Evolutionary conservation across 768 basidiomycete genomes (phyloP), one percentile per base, ranked within the genome.

Genomic region (Cystobasidiopsis lactophilus): DNA sequence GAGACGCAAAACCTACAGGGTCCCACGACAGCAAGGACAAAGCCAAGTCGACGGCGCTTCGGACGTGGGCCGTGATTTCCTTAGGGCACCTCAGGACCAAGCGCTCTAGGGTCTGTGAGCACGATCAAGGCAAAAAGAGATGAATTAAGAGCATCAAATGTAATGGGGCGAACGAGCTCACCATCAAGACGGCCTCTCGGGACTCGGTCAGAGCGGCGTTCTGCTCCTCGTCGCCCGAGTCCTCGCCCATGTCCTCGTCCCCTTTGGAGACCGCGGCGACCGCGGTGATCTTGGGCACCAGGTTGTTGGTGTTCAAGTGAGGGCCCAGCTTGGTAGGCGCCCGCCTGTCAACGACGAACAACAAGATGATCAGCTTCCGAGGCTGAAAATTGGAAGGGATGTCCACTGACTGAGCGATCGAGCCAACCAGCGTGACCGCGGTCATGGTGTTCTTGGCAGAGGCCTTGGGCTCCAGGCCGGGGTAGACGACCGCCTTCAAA

Each of bases 1-100:
- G 23, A 11, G 14, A 18, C 24, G 16, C 23, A 16, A n/a, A n/a
- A 47, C 45, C 7, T 29, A 47, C 45, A n/a, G 91, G 91, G 66
- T 98, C 93, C 63, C 85, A 82, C 64, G 85, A 89, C 69, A 98
- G 80, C 59, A 78, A 79, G 55, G 79, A 76, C 45, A 71, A 74
- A 3, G 81, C 85, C 26, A 74, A 70, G 54, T 80, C 77, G 16
- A 82, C 71, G 58, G 89, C 80, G 7, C 72, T 66, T 48, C 68
- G 68, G 31, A 91, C 65, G 64, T 78, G 86, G 0, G 79, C 73
- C 0, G 80, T 77, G 29, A 81, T 75, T 60, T 93, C 88, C 5
- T 75, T 70, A 0, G 89, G 85, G 62, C 85, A 85, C 52, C 81
- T 75, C 57, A 95, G 66, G 0, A 89, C 72, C 3, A 96, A 68